phyloP scores from a whole-genome alignment of 2,329 filamentous ascomycete genomes.

The Trichoderma koningii region DNA sequence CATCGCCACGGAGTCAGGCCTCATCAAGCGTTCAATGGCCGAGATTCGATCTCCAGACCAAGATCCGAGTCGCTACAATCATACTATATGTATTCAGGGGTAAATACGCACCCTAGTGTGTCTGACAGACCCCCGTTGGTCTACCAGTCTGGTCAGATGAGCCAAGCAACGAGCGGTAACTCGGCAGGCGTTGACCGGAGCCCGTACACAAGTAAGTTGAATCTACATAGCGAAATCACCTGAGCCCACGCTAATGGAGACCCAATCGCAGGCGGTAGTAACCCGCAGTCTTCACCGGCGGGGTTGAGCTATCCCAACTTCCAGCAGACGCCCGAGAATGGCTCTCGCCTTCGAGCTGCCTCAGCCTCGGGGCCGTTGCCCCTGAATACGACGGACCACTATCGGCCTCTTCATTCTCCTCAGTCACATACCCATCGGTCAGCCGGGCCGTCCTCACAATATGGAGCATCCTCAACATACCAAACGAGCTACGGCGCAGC shows the following conservation, averaged over 20 bases:
- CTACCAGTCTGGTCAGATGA: slow-evolving; percentile 54
- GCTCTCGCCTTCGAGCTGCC: slow-evolving; percentile 53
- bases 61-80: slow-evolving; percentile 61
- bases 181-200: slow-evolving; percentile 53
- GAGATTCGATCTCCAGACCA: slow-evolving; percentile 59
- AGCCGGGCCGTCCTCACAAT: slow-evolving; percentile 42
- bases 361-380: slow-evolving; percentile 47
- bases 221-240: not conserved
- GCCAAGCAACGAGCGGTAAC: slow-evolving; percentile 36
- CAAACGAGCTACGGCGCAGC: slow-evolving; percentile 56
- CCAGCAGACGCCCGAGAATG: slow-evolving; percentile 46
- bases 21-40: slow-evolving; percentile 59
- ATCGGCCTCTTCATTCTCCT: slow-evolving; percentile 37
- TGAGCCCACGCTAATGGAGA: not conserved
- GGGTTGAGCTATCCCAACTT: slow-evolving; percentile 52
- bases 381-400: slow-evolving; percentile 49
- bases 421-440: slow-evolving; percentile 11
- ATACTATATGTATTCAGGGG: slow-evolving; percentile 54
- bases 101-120: slow-evolving; percentile 50
- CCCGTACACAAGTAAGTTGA: slow-evolving; percentile 53
- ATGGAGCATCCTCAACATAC: slow-evolving; percentile 49
- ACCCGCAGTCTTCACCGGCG: slow-evolving; percentile 53
- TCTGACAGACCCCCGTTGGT: slow-evolving; percentile 51
- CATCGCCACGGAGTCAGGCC: slow-evolving; percentile 52
- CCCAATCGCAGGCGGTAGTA: slow-evolving; percentile 26